Conservation (phyloP, 805 yeast species). For the Maudiozyma bulderi region DNA sequence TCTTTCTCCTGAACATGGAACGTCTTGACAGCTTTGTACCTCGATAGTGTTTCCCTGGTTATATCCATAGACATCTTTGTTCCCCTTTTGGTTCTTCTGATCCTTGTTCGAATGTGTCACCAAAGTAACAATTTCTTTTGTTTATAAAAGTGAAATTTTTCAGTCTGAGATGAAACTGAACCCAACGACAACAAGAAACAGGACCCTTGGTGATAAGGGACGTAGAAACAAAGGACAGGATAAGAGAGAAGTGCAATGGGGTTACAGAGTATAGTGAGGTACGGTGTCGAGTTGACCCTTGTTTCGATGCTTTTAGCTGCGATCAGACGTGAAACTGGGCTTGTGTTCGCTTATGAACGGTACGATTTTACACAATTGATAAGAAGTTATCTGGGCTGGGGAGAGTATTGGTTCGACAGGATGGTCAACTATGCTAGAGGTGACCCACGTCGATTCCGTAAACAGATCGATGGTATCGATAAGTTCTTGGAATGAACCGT, state of each 20-base stretch:
- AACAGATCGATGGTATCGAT: conserved; percentile 15
- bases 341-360: conserved; percentile 33
- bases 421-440: conserved; percentile 36
- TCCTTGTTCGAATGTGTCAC: not conserved
- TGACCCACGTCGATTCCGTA: conserved; percentile 39
- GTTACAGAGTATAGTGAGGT: conserved; percentile 38
- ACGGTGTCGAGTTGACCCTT: conserved; percentile 66
- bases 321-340: conserved; percentile 73
- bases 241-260: conserved; percentile 6
- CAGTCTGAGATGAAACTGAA: not conserved
- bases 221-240: not conserved
- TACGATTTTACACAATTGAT: conserved; percentile 39
- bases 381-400: conserved; percentile 45
- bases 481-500: conserved; percentile 10
- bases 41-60: conserved; percentile 19
- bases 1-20: conserved; percentile 40
- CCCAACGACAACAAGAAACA: not conserved
- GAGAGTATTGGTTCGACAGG: conserved; percentile 49
- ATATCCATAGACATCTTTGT: conserved; percentile 14
- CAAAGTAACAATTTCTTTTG: not conserved
- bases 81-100: not conserved
- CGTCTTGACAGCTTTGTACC: conserved; percentile 37
- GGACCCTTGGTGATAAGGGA: not conserved
- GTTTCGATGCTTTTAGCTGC: conserved; percentile 81
- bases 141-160: not conserved